Conservation (phyloP, 441 rosid species). For the Syzygium malaccense region DNA sequence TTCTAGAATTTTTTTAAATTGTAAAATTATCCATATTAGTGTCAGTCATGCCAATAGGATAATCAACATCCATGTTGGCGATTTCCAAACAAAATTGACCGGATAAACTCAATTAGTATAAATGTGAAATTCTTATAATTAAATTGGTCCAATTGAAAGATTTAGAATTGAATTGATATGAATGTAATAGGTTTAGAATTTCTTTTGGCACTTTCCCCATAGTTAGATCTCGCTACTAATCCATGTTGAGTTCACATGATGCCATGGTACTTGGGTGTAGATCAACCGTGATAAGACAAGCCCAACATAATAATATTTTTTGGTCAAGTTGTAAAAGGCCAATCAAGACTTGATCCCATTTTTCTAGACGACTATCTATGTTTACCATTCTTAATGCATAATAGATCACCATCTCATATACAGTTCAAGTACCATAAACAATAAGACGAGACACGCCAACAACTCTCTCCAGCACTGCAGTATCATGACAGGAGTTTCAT, state of each 20-base stretch:
- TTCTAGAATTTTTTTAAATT: no score
- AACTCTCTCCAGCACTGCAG: background rate
- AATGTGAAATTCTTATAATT: no score
- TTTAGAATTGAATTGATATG: no score
- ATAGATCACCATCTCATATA: background rate
- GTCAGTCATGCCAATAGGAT: no score
- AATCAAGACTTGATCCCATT: background rate
- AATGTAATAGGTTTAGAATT: no score
- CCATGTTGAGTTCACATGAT: background rate
- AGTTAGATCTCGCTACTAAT: background rate
- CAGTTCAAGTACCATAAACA: background rate
- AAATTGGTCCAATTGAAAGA: no score
- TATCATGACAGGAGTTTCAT: background rate
- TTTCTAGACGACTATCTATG: background rate
- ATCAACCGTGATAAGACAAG: background rate
- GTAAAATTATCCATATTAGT: no score
- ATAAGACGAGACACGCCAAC: conserved; percentile 10
- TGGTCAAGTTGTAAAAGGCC: background rate
- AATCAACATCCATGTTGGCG: no score
- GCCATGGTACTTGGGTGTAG: background rate
- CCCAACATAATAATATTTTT: background rate
- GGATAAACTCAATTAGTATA: no score
- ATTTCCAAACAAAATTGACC: no score
- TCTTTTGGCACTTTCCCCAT: background rate
- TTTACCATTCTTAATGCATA: background rate